phyloP scores from a whole-genome alignment of 2,329 filamentous ascomycete genomes.

The Arthrobotrys pseudoclavata region DNA sequence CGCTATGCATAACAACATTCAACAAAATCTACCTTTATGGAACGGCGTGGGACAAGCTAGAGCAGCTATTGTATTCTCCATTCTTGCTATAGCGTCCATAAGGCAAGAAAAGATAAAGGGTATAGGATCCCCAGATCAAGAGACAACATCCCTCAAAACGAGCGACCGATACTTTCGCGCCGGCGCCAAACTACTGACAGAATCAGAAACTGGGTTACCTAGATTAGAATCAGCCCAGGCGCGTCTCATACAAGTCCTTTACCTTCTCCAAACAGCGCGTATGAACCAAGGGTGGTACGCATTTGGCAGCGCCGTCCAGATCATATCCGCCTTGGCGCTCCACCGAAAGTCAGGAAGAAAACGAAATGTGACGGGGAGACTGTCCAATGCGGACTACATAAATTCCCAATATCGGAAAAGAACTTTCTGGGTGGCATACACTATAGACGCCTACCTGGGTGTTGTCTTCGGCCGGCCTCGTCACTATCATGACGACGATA shows the following conservation, averaged over 20 bases:
- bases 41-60: conserved; percentile 67
- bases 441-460: conserved; percentile 74
- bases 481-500: conserved; percentile 75
- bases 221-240: conserved; percentile 73
- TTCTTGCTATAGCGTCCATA: conserved; percentile 69
- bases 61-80: conserved; percentile 69
- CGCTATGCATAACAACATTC: conserved; percentile 66
- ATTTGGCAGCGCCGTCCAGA: conserved; percentile 72
- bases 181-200: conserved; percentile 67
- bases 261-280: conserved; percentile 72
- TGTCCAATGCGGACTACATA: conserved; percentile 67
- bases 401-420: conserved; percentile 71
- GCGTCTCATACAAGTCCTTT: conserved; percentile 72
- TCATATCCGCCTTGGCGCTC: conserved; percentile 69
- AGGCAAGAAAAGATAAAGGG: conserved; percentile 67
- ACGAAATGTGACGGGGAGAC: conserved; percentile 64
- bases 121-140: conserved; percentile 63
- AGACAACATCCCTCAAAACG: conserved; percentile 62
- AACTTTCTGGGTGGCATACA: conserved; percentile 76
- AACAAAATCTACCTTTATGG: conserved; percentile 65
- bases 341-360: conserved; percentile 64
- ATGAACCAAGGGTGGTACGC: conserved; percentile 75
- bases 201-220: conserved; percentile 70
- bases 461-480: conserved; percentile 75
- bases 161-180: conserved; percentile 68